Percentiles rank a stretch among this genome's conserved stretches.
Conservation (phyloP, 2,329 filamentous ascomycete species). For the Fusarium albosuccineum region DNA sequence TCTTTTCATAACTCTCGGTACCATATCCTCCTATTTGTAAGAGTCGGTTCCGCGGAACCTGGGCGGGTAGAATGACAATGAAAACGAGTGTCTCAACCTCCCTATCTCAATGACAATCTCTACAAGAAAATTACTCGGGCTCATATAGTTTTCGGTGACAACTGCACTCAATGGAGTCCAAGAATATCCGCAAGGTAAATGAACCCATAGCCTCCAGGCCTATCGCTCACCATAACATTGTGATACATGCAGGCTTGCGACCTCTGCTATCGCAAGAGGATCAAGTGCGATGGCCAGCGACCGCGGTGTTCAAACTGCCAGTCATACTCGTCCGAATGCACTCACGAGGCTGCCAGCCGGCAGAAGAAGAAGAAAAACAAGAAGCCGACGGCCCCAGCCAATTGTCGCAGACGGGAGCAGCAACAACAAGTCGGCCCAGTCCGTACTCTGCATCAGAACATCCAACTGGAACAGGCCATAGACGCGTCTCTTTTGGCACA, state of each 20-base stretch:
- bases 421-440: not conserved
- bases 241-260: slow-evolving; percentile 28
- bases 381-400: not conserved
- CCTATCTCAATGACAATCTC: not conserved
- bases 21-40: not conserved
- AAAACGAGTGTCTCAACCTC: not conserved
- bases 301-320: slow-evolving; percentile 30
- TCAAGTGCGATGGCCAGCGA: slow-evolving; percentile 27
- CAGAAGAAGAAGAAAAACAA: not conserved
- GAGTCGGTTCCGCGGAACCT: not conserved
- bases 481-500: slow-evolving; percentile 2
- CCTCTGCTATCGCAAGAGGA: slow-evolving; percentile 32
- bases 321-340: slow-evolving; percentile 8
- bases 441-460: not conserved
- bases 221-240: not conserved
- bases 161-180: not conserved
- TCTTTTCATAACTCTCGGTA: not conserved
- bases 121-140: not conserved
- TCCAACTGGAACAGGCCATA: not conserved
- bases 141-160: not conserved
- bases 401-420: not conserved
- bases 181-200: not conserved
- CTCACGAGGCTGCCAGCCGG: slow-evolving; percentile 14
- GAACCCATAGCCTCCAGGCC: not conserved
- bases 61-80: not conserved